These are phyloP conservation scores for Saksenaea oblongispora DNA, from an alignment of 371 early-diverging fungal species.

Conservation along the genomic window DNA sequence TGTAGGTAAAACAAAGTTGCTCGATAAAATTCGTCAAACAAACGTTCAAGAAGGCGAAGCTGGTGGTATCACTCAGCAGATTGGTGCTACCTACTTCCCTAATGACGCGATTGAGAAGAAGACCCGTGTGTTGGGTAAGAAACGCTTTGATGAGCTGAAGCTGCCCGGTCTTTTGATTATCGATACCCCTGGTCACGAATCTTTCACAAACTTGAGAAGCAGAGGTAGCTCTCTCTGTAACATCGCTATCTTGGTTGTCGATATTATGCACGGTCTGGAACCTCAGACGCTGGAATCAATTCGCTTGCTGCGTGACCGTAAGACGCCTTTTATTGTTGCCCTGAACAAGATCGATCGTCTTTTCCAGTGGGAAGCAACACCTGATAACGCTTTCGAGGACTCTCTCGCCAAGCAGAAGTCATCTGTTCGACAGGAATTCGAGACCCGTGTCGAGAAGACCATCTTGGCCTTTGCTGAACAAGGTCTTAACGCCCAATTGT, in stretches of 20 bases:
- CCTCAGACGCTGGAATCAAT: conserved; percentile 99
- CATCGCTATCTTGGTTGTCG: conserved; percentile 99
- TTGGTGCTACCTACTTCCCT: conserved; percentile 99
- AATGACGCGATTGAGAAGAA: conserved; percentile 91
- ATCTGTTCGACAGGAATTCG: conserved; percentile 87
- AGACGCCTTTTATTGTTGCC: conserved; percentile 99
- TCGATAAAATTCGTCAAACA: conserved; percentile 99
- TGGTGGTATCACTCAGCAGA: conserved; percentile 99
- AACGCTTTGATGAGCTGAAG: conserved; percentile 59
- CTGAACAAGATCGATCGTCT: conserved; percentile 99
- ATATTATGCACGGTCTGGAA: conserved; percentile 99
- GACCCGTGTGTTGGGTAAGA: conserved; percentile 74
- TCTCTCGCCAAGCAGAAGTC: conserved; percentile 81
- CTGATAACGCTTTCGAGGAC: conserved; percentile 83
- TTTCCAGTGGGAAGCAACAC: conserved; percentile 92
- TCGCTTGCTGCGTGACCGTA: conserved; percentile 89
- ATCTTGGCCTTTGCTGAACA: conserved; percentile 96
- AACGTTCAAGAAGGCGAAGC: conserved; percentile 99
- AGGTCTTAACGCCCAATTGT: conserved; percentile 95
- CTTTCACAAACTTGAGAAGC: conserved; percentile 98
- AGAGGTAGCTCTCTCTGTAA: conserved; percentile 99
- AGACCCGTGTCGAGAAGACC: conserved; percentile 81
- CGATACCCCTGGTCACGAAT: conserved; percentile 99
- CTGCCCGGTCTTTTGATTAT: conserved; percentile 99
- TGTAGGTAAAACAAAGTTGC: conserved; percentile 93